Conservation (phyloP, 1,284 basidiomycete species). For the Vanrija sp. region DNA sequence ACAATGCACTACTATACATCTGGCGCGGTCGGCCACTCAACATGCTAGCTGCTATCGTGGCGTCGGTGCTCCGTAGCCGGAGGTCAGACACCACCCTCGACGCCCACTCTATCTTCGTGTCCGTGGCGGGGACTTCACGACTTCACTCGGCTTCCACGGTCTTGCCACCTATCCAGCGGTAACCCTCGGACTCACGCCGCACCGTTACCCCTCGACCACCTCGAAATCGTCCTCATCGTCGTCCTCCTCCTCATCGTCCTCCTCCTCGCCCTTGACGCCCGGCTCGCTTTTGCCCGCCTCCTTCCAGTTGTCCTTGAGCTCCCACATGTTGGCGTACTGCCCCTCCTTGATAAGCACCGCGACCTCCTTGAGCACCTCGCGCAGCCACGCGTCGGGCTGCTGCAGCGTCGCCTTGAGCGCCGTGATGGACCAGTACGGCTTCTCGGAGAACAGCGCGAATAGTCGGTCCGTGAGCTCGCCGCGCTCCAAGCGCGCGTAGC, state of each 20-base stretch:
- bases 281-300: slow-evolving; percentile 5
- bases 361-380: slow-evolving; percentile 77
- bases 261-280: slow-evolving; percentile 5
- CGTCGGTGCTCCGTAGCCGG: no score
- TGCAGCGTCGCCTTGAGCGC: slow-evolving; percentile 73
- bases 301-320: slow-evolving; percentile 35
- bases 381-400: slow-evolving; percentile 87
- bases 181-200: not conserved
- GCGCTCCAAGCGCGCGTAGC: slow-evolving; percentile 82
- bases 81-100: no score
- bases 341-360: slow-evolving; percentile 77
- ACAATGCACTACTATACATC: no score
- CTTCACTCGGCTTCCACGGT: no score
- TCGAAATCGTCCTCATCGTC: slow-evolving; percentile 28
- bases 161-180: no score
- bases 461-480: slow-evolving; percentile 81
- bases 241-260: slow-evolving; percentile 15
- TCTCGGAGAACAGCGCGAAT: slow-evolving; percentile 72
- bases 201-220: slow-evolving; percentile 12
- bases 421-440: slow-evolving; percentile 78
- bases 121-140: no score
- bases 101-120: no score
- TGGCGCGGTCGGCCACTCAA: no score
- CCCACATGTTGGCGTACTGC: slow-evolving; percentile 53
- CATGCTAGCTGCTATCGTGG: no score